Evolutionary conservation across 345 rosid genomes (phyloP), one percentile per base, ranked within the genome.

Genomic region (Moringa oleifera): DNA sequence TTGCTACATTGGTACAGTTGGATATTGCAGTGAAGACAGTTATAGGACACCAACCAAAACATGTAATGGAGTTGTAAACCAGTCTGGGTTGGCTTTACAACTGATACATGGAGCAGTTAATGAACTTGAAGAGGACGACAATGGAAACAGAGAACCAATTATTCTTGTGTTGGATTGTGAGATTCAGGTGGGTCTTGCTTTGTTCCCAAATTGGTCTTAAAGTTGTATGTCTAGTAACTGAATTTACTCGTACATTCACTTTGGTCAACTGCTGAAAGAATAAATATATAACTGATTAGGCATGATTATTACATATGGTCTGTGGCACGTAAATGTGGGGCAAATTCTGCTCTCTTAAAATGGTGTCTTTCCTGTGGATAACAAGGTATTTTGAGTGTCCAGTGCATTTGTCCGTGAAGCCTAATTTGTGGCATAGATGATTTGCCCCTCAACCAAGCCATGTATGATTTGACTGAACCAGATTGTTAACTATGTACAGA

Each of bases 131-230:
- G 72, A 66, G 62, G 84, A 76, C 13, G 81, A 71, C 8, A 17
- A 63, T 64, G 60, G 53, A 60, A 51, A 59, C 24, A 83, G 88
- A 72, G 96, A 85, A 60, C 88, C 99, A 33, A 70, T 81, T 57
- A 80, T 88, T 68, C 70, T 94, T 61, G 97, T 90, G 67, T 68
- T 85, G 60, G 99, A 88, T 62, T 58, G 64, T 61, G 97, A 86
- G 70, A 82, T 90, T 65, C 99, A 94, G 99, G 99, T 90, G 51
- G 46, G 87, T 60, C 17, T 41, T 41, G 12, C 47, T 41, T 41
- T 16, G 12, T 41, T 11, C 47, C 12, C 17, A 33, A 5, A 33
- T 33, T 4, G 37, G 11, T 33, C 37, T 33, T 33, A 11, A 11
- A 33, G 11, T 33, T 33, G 6, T 33, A 4, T 33, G 37, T 33